Evolutionary conservation across 306 rosid genomes (phyloP).

Genomic region (Cucurbita moschata): DNA sequence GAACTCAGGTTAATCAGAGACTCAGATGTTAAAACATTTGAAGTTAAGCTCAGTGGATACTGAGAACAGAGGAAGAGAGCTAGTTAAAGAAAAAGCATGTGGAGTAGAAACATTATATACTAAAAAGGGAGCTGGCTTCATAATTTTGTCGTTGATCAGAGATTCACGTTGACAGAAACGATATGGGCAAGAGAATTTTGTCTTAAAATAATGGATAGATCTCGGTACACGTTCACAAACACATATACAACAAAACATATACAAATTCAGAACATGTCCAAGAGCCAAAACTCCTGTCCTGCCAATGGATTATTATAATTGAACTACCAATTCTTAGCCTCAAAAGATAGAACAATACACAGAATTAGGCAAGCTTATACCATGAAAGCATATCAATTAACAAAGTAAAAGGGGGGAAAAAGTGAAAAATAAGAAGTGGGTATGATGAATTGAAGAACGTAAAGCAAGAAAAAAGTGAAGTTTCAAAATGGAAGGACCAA

Average conservation of each 20-base stretch:
- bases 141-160: conserved; percentile 9
- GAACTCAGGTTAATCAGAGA: conserved; percentile 23
- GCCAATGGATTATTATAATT: background rate
- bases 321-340: background rate
- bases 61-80: background rate
- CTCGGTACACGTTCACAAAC: background rate
- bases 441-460: background rate
- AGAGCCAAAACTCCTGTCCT: background rate
- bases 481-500: background rate
- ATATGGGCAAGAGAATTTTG: background rate
- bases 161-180: conserved; percentile 1
- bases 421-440: background rate
- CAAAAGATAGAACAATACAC: background rate
- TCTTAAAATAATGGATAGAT: background rate
- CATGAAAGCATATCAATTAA: background rate
- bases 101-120: conserved; percentile 37
- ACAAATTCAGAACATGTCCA: background rate
- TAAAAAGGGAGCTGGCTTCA: conserved; percentile 21
- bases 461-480: background rate
- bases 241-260: background rate
- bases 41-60: background rate
- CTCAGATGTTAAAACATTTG: conserved; percentile 2
- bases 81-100: conserved; percentile 20
- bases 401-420: background rate
- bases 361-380: background rate